phyloP scores from a whole-genome alignment of 2,329 filamentous ascomycete genomes.

The Chrysosporium keratinophilum region DNA sequence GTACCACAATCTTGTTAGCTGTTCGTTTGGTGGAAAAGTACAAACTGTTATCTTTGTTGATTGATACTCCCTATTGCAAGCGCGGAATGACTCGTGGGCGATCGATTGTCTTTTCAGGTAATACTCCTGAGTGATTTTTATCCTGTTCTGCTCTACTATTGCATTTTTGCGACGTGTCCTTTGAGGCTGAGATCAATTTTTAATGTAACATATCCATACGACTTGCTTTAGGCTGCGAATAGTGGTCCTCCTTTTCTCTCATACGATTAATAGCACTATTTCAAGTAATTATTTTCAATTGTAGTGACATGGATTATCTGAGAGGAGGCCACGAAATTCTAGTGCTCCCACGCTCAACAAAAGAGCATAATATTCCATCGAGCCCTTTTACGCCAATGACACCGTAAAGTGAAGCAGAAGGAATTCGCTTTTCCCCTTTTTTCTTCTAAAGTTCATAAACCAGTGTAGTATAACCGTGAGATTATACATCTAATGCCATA shows the following conservation, averaged over 20 bases:
- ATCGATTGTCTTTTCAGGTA: not conserved
- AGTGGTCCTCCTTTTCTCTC: no score
- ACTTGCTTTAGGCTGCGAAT: no score
- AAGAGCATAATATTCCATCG: no score
- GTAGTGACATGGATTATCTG: no score
- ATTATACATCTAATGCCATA: conserved; percentile 19
- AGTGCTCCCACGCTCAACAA: no score
- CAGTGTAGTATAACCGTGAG: no score
- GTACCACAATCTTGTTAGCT: not conserved
- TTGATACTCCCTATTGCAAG: conserved; percentile 4
- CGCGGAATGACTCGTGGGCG: not conserved
- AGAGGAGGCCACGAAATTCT: no score
- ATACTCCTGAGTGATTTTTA: no score
- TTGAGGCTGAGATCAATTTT: not conserved
- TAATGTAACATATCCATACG: not conserved
- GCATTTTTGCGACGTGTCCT: not conserved
- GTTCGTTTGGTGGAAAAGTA: not conserved
- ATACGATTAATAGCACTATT: no score
- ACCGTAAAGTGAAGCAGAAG: no score
- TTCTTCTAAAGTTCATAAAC: not conserved
- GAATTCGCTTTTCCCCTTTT: not conserved
- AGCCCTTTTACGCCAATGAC: no score
- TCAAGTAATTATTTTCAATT: no score
- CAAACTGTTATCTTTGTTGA: not conserved
- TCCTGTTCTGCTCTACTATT: not conserved